phyloP scores from a whole-genome alignment of 768 basidiomycete species.

The Antrodiella citrinella region DNA sequence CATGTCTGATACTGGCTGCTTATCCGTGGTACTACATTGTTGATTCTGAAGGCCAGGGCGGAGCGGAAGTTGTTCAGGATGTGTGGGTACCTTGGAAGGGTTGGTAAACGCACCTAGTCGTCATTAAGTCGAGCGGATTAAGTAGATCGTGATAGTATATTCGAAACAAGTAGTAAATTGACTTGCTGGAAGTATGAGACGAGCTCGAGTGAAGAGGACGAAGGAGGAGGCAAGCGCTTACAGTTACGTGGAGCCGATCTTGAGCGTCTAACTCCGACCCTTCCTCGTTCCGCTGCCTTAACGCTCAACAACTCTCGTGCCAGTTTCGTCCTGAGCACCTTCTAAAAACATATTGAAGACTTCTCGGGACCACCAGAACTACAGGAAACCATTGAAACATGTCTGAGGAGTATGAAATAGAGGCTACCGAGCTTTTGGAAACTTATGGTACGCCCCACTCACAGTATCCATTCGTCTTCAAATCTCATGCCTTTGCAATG shows the following conservation, averaged over 20 bases:
- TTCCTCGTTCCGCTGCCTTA: not conserved
- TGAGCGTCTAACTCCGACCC: not conserved
- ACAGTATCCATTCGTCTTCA: not conserved
- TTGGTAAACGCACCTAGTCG: slow-evolving; percentile 64
- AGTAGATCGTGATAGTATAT: no score
- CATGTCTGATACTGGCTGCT: slow-evolving; percentile 73
- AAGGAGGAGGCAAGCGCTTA: no score
- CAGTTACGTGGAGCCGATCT: no score
- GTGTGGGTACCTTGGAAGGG: slow-evolving; percentile 91
- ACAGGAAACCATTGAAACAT: not conserved
- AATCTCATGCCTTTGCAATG: not conserved
- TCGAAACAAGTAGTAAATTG: no score
- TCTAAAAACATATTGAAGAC: no score
- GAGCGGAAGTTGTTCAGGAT: slow-evolving; percentile 52
- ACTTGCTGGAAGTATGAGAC: no score
- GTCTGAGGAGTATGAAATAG: slow-evolving; percentile 57
- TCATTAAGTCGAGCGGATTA: no score
- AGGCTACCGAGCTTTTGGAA: slow-evolving; percentile 88
- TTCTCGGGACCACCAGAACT: no score
- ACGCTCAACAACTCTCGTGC: not conserved
- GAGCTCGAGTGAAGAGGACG: no score
- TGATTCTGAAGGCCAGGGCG: slow-evolving; percentile 47
- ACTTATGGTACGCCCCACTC: slow-evolving; percentile 65
- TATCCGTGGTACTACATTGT: slow-evolving; percentile 83
- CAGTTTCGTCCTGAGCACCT: no score